A percentile compares a stretch with the other conserved stretches of the same genome.
phyloP scores from a whole-genome alignment of 306 rosid species.

The peach (Prunus persica) region Prunus_persica_NCBIv2 NC_034011.1:26874501-26875000 shows the following conservation, averaged over 20 bases:
- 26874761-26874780: slow-evolving; percentile 88
- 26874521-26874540: background rate
- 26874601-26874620: slow-evolving; percentile 1
- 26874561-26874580: background rate
- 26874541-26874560: background rate
- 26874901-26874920: background rate
- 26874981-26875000: background rate
- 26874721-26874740: slow-evolving; percentile 92
- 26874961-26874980: background rate
- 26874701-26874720: slow-evolving; percentile 79
- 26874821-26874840: slow-evolving; percentile 66
- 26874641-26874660: slow-evolving; percentile 55
- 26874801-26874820: slow-evolving; percentile 84
- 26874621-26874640: background rate
- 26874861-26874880: background rate
- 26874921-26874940: background rate
- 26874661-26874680: slow-evolving; percentile 84
- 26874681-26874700: slow-evolving; percentile 80
- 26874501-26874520: background rate
- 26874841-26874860: slow-evolving; percentile 4
- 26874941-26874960: background rate
- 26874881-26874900: background rate
- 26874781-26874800: slow-evolving; percentile 93
- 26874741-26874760: slow-evolving; percentile 76
- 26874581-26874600: background rate